Base-by-base conservation (phyloP, 176 grass and related monocot species). In the Tuctoria greenei region DNA sequence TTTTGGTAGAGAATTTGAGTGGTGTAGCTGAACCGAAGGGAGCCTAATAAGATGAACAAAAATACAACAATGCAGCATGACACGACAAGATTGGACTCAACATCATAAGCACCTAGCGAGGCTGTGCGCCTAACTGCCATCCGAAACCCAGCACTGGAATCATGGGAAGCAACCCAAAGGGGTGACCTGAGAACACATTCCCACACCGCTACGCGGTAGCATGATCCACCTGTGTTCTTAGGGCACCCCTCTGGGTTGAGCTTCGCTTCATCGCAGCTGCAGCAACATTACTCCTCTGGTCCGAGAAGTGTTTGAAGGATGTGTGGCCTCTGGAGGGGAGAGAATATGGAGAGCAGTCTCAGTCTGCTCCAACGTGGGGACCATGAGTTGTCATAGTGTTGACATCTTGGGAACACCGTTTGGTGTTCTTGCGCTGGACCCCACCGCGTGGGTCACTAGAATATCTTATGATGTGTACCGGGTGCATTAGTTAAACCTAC, bases 151-250 rank as follows among this genome's bases (percentile, higher is more conserved):
- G 42, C 11, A 11, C 58, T 6, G 4, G 20, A 37, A 39, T 64
- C 35, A 78, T 67, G 75, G 40, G 63, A 28, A 67, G 47, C 75
- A 42, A 27, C 23, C 63, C 63, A 78, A 67, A 78, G 63, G 75
- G 63, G 75, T 78, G 75, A 78, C 75, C 75, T 78, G 47, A 42
- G 75, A 78, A 78, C 63, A 78, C 75, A 78, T 27, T 5, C 63
- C 0, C 26, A 50, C 18, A 10, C 8, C 9, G 63, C 18, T 9
- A 24, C 54, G 54, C 21, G 21, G n/a, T 24, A 56, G 54, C 54
- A 56, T 24, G 54, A 2, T 2, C 21, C 8, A 6, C 8, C 36
- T 43, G 75, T 78, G 21, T 78, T 67, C 75, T 78, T 63, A 78
- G 75, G 11, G 0, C 75, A 56, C 63, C 51, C 75, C 75, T 78